These are phyloP conservation scores for Pelargonium citronellum DNA, from an alignment of 441 rosid genomes.

Conservation along the genomic window DNA sequence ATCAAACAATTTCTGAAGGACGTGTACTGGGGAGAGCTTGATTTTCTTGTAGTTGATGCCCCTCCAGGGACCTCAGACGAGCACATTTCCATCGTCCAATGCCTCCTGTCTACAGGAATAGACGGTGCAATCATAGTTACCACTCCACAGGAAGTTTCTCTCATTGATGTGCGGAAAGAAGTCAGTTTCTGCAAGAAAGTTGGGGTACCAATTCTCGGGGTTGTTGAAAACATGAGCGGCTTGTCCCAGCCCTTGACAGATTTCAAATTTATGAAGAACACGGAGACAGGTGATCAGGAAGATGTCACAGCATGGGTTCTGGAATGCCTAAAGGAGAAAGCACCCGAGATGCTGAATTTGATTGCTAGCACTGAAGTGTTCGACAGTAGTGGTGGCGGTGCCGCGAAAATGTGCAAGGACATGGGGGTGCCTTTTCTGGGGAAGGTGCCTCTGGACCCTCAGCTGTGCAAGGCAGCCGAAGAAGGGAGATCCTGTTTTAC, in stretches of 20 bases:
- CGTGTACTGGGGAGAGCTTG: constrained; percentile 88
- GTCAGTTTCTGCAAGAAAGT: constrained; percentile 93
- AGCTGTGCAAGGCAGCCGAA: constrained; percentile 87
- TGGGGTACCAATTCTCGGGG: constrained; percentile 80
- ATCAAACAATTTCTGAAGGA: constrained; percentile 91
- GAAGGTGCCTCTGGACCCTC: constrained; percentile 89
- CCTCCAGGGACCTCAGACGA: constrained; percentile 96
- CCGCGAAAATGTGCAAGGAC: constrained; percentile 68
- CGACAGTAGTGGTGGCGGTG: constrained; percentile 85
- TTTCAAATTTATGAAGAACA: constrained; percentile 48
- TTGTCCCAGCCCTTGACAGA: constrained; percentile 63
- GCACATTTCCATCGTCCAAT: constrained; percentile 85
- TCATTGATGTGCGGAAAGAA: constrained; percentile 87
- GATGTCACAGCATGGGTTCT: constrained; percentile 55
- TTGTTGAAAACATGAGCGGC: constrained; percentile 97
- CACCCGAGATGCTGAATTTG: constrained; percentile 61
- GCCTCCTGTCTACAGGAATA: constrained; percentile 71
- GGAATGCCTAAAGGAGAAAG: constrained; percentile 50
- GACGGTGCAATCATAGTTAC: constrained; percentile 92
- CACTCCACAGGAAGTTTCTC: constrained; percentile 84
- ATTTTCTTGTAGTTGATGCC: constrained; percentile 83
- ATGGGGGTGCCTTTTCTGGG: constrained; percentile 86
- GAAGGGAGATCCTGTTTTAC: constrained; percentile 84
- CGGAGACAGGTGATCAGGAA: constrained; percentile 43
- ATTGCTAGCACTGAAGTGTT: constrained; percentile 65